Evolutionary conservation across 106 monocot species (phyloP), one percentile per base, ranked within the genome.

Genomic region (Acanthochlamys bracteata): DNA sequence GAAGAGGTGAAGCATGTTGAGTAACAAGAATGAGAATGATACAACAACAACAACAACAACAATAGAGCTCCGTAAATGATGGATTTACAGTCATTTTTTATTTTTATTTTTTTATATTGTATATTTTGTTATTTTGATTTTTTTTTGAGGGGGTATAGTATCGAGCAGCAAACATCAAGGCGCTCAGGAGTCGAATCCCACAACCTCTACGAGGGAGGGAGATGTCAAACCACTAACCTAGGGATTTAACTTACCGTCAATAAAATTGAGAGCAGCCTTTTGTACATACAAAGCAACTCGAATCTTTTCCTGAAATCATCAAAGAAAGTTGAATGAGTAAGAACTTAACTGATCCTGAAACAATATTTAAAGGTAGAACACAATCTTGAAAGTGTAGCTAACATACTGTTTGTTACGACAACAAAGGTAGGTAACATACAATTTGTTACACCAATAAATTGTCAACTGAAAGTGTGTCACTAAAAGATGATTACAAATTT

Each of bases 261-360:
- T 85, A 69, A 98, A 98, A 57, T 71, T 74, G 14, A 85, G 68
- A 54, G 98, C 98, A 69, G 98, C 98, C 74, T 78, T 79, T 41
- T 89, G 85, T 21, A 89, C 93, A 69, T 81, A 83, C 13, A 89
- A 67, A 52, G 81, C 81, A 42, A 92, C 76, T 27, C 92, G 76
- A 57, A 92, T 67, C 49, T 84, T 84, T 80, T 89, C 89, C 89
- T 93, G 83, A 10, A 56, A 54, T 14, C 2, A 25, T 13, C 62
- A 17, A 16, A 56, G 16, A 43, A 27, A 33, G 33, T 3, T 3
- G 33, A 33, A 33, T 33, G 33, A 33, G 6, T 33, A 33, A 69
- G 42, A 39, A 55, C 39, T n/a, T 16, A 13, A 7, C 21, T 1
- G 39, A n/a, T 7, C 16, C 39, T 22, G 24, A 54, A 47, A 7